A percentile compares a stretch with the other conserved stretches of the same genome.
Evolutionary conservation across 1,284 basidiomycete species (phyloP).

Genomic region (Cystobasidiaceae sp.): DNA sequence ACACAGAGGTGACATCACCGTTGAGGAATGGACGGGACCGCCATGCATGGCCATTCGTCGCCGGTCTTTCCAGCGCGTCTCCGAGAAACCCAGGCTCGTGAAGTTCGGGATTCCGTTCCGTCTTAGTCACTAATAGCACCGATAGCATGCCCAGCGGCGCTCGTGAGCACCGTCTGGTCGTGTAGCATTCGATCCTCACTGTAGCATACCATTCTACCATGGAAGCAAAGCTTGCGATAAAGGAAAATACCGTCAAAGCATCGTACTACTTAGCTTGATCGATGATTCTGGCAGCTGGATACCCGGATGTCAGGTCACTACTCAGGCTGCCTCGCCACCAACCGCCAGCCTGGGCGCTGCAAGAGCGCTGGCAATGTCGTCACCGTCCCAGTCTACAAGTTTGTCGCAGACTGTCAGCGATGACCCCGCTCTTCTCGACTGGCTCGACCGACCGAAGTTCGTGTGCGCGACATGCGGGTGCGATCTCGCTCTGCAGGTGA

Average conservation of each 20-base stretch:
- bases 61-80: neutral
- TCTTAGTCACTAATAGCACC: no score
- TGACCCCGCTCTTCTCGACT: constrained; percentile 11
- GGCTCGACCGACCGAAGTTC: constrained; percentile 38
- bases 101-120: constrained; percentile 2
- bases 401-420: neutral
- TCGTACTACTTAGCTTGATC: no score
- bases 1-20: neutral
- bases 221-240: no score
- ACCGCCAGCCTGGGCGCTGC: neutral
- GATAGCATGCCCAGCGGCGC: no score
- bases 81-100: constrained; percentile 4
- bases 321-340: no score
- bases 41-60: constrained; percentile 6
- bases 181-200: no score
- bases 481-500: constrained; percentile 41
- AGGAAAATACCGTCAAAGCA: no score
- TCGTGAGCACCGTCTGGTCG: no score
- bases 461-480: constrained; percentile 41
- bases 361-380: neutral
- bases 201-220: no score
- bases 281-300: no score
- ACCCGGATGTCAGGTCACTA: no score
- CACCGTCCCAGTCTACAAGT: neutral
- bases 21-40: constrained; percentile 20